Base-by-base conservation (phyloP, 805 yeast species). In the Komagataella pastoris region DNA sequence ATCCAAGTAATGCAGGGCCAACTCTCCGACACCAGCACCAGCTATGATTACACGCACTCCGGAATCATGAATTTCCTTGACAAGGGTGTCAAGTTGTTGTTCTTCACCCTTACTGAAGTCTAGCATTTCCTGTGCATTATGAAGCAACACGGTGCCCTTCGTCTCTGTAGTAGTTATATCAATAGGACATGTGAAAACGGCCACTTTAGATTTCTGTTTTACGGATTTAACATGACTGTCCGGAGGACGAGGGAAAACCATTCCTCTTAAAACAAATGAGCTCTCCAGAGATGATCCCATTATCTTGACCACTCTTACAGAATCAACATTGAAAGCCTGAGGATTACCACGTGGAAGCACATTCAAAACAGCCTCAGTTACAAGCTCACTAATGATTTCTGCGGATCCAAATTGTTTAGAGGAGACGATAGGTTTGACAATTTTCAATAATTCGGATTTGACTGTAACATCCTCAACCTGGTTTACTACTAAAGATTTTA, bases 231-330 rank as follows among this genome's bases (percentile, higher is more conserved):
- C 69, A 58, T 80, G 82, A 14, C 97, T 95, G 66, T 91, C 98
- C n/a, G 98, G 97, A 67, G 89, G 96, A 61, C 95, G 80, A 58
- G 95, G 95, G 76, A 93, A 91, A 44, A 93, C 97, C 99, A 93
- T 93, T 59, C 99, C 99, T 69, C 86, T 88, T 56, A 93, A 74
- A 51, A 93, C 98, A 60, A 76, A 76, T 10, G 95, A 85, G 59
- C 76, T 75, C 44, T 72, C 69, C 58, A 93, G 73, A 50, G 90
- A 75, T 17, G 95, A 76, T 55, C 99, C 99, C 96, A 93, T 88
- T 59, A 93, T 85, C 70, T 93, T 93, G 50, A 93, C 99, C 17
- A 93, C 97, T 65, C 99, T 81, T 55, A 93, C 79, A 54, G 90
- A 85, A 65, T 93, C 99, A 52, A 91, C 93, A 65, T 90, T 93